Evolutionary conservation across 768 basidiomycete species (phyloP).

Genomic region (Mycena sanguinolenta): DNA sequence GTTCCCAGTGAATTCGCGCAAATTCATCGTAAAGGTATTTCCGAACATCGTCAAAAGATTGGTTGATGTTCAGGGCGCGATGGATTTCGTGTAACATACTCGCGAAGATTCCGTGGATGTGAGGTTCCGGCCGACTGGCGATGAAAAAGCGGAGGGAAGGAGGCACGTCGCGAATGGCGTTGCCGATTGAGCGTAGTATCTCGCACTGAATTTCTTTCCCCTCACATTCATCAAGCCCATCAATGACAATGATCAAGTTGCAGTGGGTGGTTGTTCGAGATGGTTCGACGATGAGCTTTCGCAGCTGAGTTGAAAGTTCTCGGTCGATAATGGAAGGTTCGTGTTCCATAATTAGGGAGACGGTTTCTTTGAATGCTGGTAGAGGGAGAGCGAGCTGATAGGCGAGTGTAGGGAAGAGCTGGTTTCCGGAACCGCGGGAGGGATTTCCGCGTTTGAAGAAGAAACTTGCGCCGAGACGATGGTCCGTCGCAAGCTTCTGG

Average conservation of each 20-base stretch:
- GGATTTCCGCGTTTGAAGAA: not conserved
- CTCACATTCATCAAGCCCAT: not conserved
- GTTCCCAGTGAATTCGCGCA: not conserved
- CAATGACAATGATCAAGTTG: not conserved
- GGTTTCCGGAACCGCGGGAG: not conserved
- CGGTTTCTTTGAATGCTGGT: not conserved
- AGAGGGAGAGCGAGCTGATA: not conserved
- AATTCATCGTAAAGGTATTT: too few species aligned
- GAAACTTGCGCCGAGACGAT: not conserved
- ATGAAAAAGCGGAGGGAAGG: constrained; percentile 41
- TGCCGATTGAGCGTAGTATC: not conserved
- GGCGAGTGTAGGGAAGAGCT: not conserved
- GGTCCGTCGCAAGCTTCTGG: not conserved
- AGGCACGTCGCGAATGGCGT: not conserved
- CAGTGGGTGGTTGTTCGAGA: not conserved
- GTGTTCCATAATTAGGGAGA: not conserved
- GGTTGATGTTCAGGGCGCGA: not conserved
- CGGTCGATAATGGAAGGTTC: not conserved
- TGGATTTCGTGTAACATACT: not conserved
- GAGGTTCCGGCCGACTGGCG: constrained; percentile 44
- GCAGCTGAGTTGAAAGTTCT: not conserved
- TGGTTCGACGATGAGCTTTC: not conserved
- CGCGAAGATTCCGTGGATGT: constrained; percentile 35
- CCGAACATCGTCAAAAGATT: constrained; percentile 38
- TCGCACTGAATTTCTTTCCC: not conserved